phyloP scores from a whole-genome alignment of 2,329 filamentous ascomycete genomes.

The Sporothrix sp. region DNA sequence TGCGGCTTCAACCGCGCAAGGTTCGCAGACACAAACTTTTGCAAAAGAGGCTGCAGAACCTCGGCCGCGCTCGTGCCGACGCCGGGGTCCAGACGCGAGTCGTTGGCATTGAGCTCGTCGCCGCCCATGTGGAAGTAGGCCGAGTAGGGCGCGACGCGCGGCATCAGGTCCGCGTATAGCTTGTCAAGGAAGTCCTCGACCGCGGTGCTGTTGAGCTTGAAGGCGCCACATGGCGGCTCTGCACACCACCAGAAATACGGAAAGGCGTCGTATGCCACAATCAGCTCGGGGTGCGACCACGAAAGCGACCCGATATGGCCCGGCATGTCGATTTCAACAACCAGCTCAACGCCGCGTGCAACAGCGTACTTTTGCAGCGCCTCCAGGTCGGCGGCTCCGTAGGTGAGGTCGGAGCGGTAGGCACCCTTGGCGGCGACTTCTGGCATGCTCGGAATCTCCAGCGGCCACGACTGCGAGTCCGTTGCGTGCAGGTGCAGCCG shows the following conservation, averaged over 20 bases:
- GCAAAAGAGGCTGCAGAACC: constrained; percentile 64
- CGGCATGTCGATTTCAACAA: constrained; percentile 72
- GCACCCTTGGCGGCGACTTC: constrained; percentile 63
- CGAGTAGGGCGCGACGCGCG: constrained; percentile 58
- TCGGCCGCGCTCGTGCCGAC: constrained; percentile 55
- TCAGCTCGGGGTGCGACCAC: constrained; percentile 58
- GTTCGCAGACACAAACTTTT: constrained; percentile 63
- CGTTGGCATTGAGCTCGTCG: constrained; percentile 73
- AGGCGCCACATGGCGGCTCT: constrained; percentile 56
- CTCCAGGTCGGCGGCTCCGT: constrained; percentile 54
- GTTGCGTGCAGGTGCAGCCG: constrained; percentile 71
- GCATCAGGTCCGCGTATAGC: constrained; percentile 67
- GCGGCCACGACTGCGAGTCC: constrained; percentile 76
- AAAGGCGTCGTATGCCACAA: constrained; percentile 51
- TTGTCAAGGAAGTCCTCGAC: constrained; percentile 64
- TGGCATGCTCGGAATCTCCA: constrained; percentile 68
- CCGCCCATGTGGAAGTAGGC: constrained; percentile 79
- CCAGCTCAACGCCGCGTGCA: constrained; percentile 58
- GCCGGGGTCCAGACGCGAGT: constrained; percentile 63
- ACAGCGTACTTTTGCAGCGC: constrained; percentile 61
- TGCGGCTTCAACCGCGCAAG: constrained; percentile 54
- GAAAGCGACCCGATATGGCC: constrained; percentile 64
- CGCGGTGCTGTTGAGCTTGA: constrained; percentile 64
- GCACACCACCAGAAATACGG: constrained; percentile 52
- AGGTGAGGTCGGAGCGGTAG: constrained; percentile 57